phyloP scores from a whole-genome alignment of 1,284 basidiomycete genomes.

The Heterobasidion occidentale region DNA sequence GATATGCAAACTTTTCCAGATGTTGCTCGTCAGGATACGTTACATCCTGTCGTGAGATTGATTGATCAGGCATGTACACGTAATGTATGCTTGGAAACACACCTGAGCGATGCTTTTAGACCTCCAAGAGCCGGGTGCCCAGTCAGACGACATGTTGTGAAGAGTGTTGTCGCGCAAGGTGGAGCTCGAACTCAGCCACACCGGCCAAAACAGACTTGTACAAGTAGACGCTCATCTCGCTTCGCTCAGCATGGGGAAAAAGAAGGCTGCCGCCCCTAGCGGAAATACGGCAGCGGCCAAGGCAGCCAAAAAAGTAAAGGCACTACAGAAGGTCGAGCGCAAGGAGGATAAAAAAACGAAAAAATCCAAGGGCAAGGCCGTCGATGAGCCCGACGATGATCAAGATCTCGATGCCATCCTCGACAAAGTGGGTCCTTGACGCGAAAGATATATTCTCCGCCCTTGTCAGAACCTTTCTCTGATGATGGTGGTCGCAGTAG shows the following conservation, averaged over 20 bases:
- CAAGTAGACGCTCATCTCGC: too few species aligned
- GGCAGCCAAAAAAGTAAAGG: slow-evolving; percentile 58
- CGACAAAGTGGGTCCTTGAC: slow-evolving; percentile 45
- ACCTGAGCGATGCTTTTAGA: slow-evolving; percentile 9
- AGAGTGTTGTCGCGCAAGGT: too few species aligned
- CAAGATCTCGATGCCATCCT: slow-evolving; percentile 78
- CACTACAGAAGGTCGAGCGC: slow-evolving; percentile 58
- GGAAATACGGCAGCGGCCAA: too few species aligned
- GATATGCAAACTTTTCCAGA: slow-evolving; percentile 3
- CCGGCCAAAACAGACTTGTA: too few species aligned
- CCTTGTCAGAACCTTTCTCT: neutral
- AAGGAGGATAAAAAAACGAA: slow-evolving; percentile 60
- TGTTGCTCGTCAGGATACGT: slow-evolving; percentile 9
- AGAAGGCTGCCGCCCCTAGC: too few species aligned
- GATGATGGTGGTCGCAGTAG: slow-evolving; percentile 33
- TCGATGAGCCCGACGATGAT: slow-evolving; percentile 46
- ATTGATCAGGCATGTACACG: neutral
- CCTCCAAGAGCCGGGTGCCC: slow-evolving; percentile 10
- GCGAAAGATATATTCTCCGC: neutral
- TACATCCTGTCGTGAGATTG: neutral
- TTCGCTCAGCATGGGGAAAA: too few species aligned
- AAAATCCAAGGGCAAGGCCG: slow-evolving; percentile 39
- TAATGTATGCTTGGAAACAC: neutral
- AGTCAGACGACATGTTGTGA: neutral
- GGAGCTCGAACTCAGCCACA: too few species aligned